phyloP scores from a whole-genome alignment of 148 eudicot species.

The Rhododendron henanense region DNA sequence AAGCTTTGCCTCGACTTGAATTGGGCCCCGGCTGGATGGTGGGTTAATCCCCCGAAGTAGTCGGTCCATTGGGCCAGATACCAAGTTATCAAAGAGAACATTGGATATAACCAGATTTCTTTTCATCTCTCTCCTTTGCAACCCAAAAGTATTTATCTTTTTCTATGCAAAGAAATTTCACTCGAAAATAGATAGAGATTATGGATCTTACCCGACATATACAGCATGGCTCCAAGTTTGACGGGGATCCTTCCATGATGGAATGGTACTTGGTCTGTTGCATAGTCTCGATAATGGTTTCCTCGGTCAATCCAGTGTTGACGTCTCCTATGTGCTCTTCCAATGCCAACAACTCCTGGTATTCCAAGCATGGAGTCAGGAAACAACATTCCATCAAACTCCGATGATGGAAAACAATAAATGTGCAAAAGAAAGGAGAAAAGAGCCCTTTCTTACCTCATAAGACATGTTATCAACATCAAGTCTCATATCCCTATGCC shows the following conservation, averaged over 20 bases:
- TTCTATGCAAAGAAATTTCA: background rate
- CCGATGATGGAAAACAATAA: background rate
- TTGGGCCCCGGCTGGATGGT: background rate
- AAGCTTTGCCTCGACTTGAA: no score
- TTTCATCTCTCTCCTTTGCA: background rate
- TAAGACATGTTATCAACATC: conserved; percentile 99
- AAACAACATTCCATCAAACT: background rate
- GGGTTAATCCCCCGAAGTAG: background rate
- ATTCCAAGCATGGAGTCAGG: background rate
- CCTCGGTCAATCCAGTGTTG: conserved; percentile 52
- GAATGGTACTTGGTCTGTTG: conserved; percentile 28
- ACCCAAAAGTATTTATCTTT: background rate
- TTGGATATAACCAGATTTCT: background rate
- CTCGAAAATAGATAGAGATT: background rate
- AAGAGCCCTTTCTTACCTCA: conserved; percentile 45
- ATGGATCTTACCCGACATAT: conserved; percentile 50
- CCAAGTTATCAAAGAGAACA: background rate
- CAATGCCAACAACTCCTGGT: conserved; percentile 63
- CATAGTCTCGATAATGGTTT: conserved; percentile 36
- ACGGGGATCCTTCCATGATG: conserved; percentile 1
- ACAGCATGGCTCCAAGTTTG: conserved; percentile 50
- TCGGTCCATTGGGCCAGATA: background rate
- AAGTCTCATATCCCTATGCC: conserved; percentile 94
- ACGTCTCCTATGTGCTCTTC: conserved; percentile 68
- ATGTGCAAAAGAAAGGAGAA: background rate